Percentiles rank a stretch among this genome's conserved stretches.
These are phyloP conservation scores for Eimeria tenella DNA, from an alignment of 169 alveolate genomes.

Conservation along the genomic window DNA sequence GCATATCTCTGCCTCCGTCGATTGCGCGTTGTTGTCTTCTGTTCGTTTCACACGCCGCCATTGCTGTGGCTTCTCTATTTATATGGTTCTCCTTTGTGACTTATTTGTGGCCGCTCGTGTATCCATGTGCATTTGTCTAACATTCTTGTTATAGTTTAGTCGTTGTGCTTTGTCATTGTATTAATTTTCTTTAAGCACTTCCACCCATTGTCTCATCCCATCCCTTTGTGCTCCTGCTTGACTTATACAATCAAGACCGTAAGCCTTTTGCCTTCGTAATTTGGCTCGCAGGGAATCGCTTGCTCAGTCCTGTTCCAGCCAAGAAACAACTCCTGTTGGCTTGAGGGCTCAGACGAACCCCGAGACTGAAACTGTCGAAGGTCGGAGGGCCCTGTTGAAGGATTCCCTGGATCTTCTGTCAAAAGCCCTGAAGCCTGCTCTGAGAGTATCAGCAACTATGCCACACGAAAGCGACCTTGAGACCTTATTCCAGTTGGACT, in stretches of 20 bases:
- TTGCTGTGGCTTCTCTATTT: background rate
- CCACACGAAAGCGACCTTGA: background rate
- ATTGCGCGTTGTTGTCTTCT: background rate
- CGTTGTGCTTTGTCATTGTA: too few species aligned
- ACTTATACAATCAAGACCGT: too few species aligned
- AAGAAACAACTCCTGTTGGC: background rate
- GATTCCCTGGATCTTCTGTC: conserved; percentile 3
- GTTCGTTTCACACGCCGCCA: too few species aligned
- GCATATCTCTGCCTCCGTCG: background rate
- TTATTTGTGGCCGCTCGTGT: background rate
- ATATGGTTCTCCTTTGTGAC: background rate
- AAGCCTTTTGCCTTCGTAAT: background rate
- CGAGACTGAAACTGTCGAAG: conserved; percentile 30
- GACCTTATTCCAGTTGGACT: conserved; percentile 1
- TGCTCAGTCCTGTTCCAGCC: background rate
- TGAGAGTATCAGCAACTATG: background rate
- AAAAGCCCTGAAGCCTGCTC: conserved; percentile 1
- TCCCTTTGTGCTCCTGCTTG: too few species aligned
- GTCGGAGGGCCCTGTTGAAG: conserved; percentile 12
- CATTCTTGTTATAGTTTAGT: too few species aligned
- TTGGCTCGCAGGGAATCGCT: conserved; percentile 23
- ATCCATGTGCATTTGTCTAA: background rate
- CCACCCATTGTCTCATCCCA: too few species aligned
- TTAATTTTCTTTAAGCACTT: too few species aligned
- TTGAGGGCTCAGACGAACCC: background rate